Conservation (phyloP, 768 basidiomycete species). For the Boletus subcaerulescens region DNA sequence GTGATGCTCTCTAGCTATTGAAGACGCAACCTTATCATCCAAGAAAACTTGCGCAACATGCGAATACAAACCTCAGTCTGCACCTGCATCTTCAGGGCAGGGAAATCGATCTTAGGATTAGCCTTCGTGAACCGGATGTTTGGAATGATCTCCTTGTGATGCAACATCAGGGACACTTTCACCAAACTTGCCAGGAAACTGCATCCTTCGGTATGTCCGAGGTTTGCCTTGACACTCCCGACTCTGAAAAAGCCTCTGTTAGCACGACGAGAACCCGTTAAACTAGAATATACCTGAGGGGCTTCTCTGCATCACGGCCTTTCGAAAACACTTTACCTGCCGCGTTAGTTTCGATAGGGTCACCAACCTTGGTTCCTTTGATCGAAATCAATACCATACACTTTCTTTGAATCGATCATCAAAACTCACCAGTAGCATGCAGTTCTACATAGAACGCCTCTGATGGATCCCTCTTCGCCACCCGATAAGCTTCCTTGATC, state of each 20-base stretch:
- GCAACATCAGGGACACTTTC: conserved; percentile 33
- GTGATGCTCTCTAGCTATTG: conserved; percentile 23
- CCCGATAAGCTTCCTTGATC: conserved; percentile 32
- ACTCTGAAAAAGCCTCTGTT: conserved; percentile 12
- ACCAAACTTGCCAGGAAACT: conserved; percentile 35
- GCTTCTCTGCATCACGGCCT: conserved; percentile 15
- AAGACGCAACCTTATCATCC: neutral
- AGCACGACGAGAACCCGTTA: neutral
- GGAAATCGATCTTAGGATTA: conserved; percentile 27
- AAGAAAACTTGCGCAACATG: neutral
- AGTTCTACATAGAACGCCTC: conserved; percentile 50
- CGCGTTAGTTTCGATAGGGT: conserved; percentile 51
- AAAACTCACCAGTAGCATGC: conserved; percentile 44
- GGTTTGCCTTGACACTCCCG: conserved; percentile 27
- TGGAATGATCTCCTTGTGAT: conserved; percentile 28
- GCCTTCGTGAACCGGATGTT: conserved; percentile 29
- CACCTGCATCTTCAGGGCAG: conserved; percentile 24
- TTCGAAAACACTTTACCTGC: conserved; percentile 37
- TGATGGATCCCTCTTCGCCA: conserved; percentile 27
- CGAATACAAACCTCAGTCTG: conserved; percentile 20
- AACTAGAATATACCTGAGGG: conserved; percentile 13
- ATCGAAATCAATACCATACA: neutral
- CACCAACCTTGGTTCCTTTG: conserved; percentile 41
- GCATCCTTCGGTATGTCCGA: conserved; percentile 29
- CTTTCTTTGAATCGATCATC: neutral